Evolutionary conservation across 495 filamentous ascomycete species (phyloP).

Genomic region (Evernia prunastri): DNA sequence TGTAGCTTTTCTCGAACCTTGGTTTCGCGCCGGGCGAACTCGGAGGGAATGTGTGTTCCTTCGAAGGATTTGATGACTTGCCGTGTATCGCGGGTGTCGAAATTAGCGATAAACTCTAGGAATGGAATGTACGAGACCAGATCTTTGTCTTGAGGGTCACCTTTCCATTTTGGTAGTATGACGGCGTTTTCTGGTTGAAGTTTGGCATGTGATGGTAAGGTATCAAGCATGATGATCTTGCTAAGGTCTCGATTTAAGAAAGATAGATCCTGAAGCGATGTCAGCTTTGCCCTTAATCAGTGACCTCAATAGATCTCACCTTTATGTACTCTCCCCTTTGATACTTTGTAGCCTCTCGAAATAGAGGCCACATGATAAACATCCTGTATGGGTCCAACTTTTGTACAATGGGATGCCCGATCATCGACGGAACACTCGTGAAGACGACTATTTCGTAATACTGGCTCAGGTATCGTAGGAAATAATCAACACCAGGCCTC

Average conservation of each 20-base stretch:
- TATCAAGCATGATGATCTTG: slow-evolving; percentile 90
- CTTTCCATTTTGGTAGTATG: slow-evolving; percentile 82
- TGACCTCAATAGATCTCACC: slow-evolving; percentile 46
- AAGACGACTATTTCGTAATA: slow-evolving; percentile 98
- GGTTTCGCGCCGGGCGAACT: slow-evolving; percentile 86
- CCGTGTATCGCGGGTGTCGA: slow-evolving; percentile 80
- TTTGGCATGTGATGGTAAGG: slow-evolving; percentile 68
- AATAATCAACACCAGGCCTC: slow-evolving; percentile 93
- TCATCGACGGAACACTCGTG: slow-evolving; percentile 73
- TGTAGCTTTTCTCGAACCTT: slow-evolving; percentile 72
- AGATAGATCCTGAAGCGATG: slow-evolving; percentile 65
- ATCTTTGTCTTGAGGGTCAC: slow-evolving; percentile 70
- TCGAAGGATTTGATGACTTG: slow-evolving; percentile 81
- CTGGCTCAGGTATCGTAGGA: slow-evolving; percentile 88
- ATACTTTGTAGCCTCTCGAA: slow-evolving; percentile 90
- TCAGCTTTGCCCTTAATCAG: slow-evolving; percentile 1
- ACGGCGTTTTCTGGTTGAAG: slow-evolving; percentile 92
- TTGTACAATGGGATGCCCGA: slow-evolving; percentile 77
- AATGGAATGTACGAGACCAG: slow-evolving; percentile 87
- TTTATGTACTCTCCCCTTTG: slow-evolving; percentile 94
- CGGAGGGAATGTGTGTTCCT: slow-evolving; percentile 74
- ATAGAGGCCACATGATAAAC: slow-evolving; percentile 82
- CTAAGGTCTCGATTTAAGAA: slow-evolving; percentile 93
- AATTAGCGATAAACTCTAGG: slow-evolving; percentile 92
- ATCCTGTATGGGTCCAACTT: slow-evolving; percentile 96